A percentile compares a stretch with the other conserved stretches of the same genome.
phyloP scores from a whole-genome alignment of 148 eudicot genomes.

The Salicornia ramosissima region DNA sequence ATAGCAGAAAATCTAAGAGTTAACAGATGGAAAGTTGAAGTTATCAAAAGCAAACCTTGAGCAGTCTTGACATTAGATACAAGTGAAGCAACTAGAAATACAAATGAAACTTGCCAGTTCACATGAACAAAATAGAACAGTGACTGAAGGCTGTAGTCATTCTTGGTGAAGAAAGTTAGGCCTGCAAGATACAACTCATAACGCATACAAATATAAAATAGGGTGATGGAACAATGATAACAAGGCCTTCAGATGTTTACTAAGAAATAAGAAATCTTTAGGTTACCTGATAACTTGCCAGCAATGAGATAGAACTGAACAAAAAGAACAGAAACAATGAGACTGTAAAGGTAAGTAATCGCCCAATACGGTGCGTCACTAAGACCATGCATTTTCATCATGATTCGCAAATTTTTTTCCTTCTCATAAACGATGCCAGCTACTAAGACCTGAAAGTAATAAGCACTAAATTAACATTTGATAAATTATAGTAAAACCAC shows the following conservation, averaged over 20 bases:
- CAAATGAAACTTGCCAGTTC: slow-evolving; percentile 65
- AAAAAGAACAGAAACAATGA: slow-evolving; percentile 49
- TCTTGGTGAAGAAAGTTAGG: slow-evolving; percentile 45
- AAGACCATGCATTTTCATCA: slow-evolving; percentile 98
- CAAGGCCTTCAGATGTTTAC: not conserved
- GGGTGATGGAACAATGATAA: not conserved
- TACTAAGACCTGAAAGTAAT: not conserved
- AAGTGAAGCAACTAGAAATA: slow-evolving; percentile 51
- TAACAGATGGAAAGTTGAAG: not conserved
- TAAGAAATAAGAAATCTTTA: not conserved
- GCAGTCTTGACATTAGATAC: slow-evolving; percentile 56
- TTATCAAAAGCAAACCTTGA: slow-evolving; percentile 44
- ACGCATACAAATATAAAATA: not conserved
- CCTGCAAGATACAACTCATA: slow-evolving; percentile 39
- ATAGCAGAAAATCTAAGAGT: not conserved
- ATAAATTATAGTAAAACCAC: not conserved
- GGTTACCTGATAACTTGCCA: slow-evolving; percentile 38
- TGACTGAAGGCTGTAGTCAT: slow-evolving; percentile 61
- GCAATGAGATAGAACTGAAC: slow-evolving; percentile 57
- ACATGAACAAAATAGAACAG: slow-evolving; percentile 64
- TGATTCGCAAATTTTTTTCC: slow-evolving; percentile 61
- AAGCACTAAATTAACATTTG: not conserved
- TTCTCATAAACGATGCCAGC: slow-evolving; percentile 31
- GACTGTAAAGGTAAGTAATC: slow-evolving; percentile 62
- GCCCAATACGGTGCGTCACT: slow-evolving; percentile 78